Evolutionary conservation across 768 basidiomycete genomes (phyloP), one percentile per base, ranked within the genome.

Genomic region (Leccinum olivaceopallidum): DNA sequence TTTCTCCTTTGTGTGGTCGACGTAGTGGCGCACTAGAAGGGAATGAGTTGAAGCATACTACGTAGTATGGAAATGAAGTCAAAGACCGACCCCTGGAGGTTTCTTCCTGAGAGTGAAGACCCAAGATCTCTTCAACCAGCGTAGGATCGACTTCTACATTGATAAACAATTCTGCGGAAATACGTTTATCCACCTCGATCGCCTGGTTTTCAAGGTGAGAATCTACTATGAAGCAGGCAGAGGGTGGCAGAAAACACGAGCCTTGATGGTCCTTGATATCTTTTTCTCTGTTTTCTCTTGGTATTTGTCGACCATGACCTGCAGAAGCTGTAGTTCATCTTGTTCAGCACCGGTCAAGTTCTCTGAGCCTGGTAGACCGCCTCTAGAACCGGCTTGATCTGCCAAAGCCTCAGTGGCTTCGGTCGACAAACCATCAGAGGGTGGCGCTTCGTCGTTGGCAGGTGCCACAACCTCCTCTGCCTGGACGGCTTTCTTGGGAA

Each of bases 281-380:
- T 97, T 95, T 71, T 87, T 94, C 72, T 96, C 92, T 6, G 84
- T 90, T 70, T 87, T 94, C 20, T 95, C 93, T 68, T 96, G 93
- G 53, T 89, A 78, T 67, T 85, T 88, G 63, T 96, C 94, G 2
- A 96, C 84, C 53, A 94, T 68, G 52, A 73, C 76, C 76, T 95
- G 94, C 55, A 94, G 77, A 32, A 80, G 78, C 60, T 78, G 80
- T 56, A 88, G 84, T 68, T 83, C 83, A 12, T 72, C 76, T 55
- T 77, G 79, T 55, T 77, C 76, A 18, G 71, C 67, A 60, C 75
- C 73, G 51, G 73, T 71, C 22, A 22, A 20, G 48, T 72, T 75
- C 47, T 75, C 76, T 16, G 53, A 24, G 42, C 55, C 56, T 49
- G 60, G 66, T 28, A 50, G 57, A 58, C 59, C 61, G 37, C 53